These are phyloP conservation scores for Saccharomyces hybrid DNA, from an alignment of 1,139 yeast species.

Conservation along the genomic window DNA sequence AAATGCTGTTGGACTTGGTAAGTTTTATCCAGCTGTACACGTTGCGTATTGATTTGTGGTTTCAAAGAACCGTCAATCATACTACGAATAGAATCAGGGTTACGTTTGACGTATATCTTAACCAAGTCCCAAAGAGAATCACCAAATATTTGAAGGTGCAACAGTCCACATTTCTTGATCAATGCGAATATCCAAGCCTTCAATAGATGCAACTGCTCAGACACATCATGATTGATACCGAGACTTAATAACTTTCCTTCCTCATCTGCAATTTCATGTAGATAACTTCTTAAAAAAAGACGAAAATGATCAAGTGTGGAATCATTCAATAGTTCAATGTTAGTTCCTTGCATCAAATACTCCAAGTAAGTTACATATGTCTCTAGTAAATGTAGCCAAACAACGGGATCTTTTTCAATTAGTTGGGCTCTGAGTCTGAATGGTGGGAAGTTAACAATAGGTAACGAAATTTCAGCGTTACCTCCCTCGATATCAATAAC, in stretches of 20 bases:
- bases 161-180: slow-evolving; percentile 45
- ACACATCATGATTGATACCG: slow-evolving; percentile 65
- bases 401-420: slow-evolving; percentile 74
- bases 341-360: slow-evolving; percentile 35
- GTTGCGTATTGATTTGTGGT: slow-evolving; percentile 28
- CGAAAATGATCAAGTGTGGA: slow-evolving; percentile 54
- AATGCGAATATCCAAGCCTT: slow-evolving; percentile 47
- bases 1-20: slow-evolving; percentile 34
- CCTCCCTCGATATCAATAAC: slow-evolving; percentile 26
- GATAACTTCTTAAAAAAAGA: slow-evolving; percentile 47
- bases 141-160: slow-evolving; percentile 49
- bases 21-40: slow-evolving; percentile 24
- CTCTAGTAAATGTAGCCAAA: slow-evolving; percentile 66
- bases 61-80: slow-evolving; percentile 41
- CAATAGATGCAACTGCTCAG: slow-evolving; percentile 42
- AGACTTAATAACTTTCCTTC: slow-evolving; percentile 52
- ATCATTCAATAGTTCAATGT: slow-evolving; percentile 37
- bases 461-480: slow-evolving; percentile 31
- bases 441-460: slow-evolving; percentile 67
- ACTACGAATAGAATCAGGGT: slow-evolving; percentile 42
- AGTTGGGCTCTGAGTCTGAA: slow-evolving; percentile 63
- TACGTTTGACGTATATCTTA: slow-evolving; percentile 43
- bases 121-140: slow-evolving; percentile 58
- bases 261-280: slow-evolving; percentile 56
- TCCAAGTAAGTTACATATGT: slow-evolving; percentile 49